phyloP scores from a whole-genome alignment of 306 rosid species.

The Glycine soja region DNA sequence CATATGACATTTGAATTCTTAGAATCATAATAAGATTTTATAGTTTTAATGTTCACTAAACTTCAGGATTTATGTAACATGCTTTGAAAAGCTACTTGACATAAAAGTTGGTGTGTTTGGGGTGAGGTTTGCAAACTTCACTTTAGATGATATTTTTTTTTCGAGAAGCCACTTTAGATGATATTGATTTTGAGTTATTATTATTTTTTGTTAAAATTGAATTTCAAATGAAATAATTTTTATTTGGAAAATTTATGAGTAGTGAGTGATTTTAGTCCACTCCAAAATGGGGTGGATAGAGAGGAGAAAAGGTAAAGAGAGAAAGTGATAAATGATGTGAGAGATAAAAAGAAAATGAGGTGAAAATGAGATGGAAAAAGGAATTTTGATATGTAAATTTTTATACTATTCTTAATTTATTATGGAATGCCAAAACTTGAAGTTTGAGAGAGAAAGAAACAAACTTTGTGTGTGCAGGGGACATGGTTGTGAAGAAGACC shows the following conservation, averaged over 20 bases:
- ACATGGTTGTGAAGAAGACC: conserved; percentile 93
- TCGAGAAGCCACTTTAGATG: too few species aligned
- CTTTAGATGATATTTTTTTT: too few species aligned
- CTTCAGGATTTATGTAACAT: neutral
- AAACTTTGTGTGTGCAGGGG: conserved; percentile 90
- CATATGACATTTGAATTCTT: conserved; percentile 10
- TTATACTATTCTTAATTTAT: too few species aligned
- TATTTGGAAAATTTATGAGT: neutral
- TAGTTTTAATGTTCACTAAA: neutral
- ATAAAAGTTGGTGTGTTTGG: neutral
- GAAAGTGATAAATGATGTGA: too few species aligned
- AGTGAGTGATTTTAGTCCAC: too few species aligned
- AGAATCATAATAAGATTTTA: neutral
- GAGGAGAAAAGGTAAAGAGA: too few species aligned
- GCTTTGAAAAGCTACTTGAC: conserved; percentile 17
- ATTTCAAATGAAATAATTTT: neutral
- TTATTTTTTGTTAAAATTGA: neutral
- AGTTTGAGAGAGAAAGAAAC: conserved; percentile 37
- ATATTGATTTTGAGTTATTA: too few species aligned
- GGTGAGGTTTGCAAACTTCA: neutral
- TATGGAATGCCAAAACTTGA: neutral
- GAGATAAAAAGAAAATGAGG: too few species aligned
- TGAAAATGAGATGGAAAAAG: too few species aligned
- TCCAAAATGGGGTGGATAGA: too few species aligned
- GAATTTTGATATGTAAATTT: too few species aligned